Evolutionary conservation across 345 rosid genomes (phyloP).

Genomic region (Diplotaxis tenuifolia): DNA sequence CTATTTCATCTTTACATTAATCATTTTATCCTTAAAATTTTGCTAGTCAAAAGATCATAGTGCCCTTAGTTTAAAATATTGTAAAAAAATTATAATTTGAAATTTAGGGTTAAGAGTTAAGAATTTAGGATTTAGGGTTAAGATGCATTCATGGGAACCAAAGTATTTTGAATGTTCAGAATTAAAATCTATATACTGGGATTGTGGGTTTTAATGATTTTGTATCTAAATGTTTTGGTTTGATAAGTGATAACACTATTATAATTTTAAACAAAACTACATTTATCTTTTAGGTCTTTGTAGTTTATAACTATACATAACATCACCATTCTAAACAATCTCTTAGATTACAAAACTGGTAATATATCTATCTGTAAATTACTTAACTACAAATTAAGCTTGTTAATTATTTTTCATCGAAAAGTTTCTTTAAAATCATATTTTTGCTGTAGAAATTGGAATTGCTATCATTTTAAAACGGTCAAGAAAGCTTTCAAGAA

Average conservation of each 20-base stretch:
- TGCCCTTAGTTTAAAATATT: no score
- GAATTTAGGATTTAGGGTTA: no score
- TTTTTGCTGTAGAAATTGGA: not conserved
- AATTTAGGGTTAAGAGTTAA: no score
- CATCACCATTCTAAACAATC: not conserved
- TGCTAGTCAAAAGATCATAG: no score
- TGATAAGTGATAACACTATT: not conserved
- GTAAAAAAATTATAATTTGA: no score
- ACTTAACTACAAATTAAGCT: not conserved
- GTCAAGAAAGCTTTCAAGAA: not conserved
- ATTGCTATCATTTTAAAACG: not conserved
- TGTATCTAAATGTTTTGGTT: conserved; percentile 2
- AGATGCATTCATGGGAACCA: not conserved
- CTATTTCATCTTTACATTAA: no score
- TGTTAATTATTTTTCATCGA: not conserved
- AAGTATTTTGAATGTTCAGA: not conserved
- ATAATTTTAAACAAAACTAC: not conserved
- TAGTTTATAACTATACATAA: not conserved
- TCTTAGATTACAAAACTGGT: not conserved
- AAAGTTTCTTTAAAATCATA: not conserved
- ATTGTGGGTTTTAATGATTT: not conserved
- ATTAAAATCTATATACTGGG: not conserved
- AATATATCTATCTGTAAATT: no score
- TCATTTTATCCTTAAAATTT: no score
- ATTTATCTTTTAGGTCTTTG: not conserved